Conservation (phyloP, 305 asterid species). For the Fraxinus greggii region DNA sequence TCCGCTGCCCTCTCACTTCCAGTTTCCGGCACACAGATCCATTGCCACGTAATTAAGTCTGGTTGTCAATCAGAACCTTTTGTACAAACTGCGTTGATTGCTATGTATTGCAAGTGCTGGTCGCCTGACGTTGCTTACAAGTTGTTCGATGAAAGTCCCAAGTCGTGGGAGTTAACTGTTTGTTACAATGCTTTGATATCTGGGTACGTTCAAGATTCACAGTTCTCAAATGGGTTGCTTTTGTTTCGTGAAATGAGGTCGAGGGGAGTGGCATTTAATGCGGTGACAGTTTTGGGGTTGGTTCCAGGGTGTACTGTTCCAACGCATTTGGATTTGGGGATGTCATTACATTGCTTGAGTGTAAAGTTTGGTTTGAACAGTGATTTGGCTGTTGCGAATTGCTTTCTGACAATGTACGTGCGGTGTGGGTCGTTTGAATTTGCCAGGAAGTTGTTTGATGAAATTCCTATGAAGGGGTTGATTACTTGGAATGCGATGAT, state of each 20-base stretch:
- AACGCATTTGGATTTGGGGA: slow-evolving; percentile 50
- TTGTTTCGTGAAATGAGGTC: slow-evolving; percentile 59
- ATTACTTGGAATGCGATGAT: slow-evolving; percentile 96
- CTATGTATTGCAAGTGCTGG: slow-evolving; percentile 51
- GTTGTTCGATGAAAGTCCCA: slow-evolving; percentile 76
- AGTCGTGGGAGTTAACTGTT: slow-evolving; percentile 43
- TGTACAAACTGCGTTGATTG: slow-evolving; percentile 69
- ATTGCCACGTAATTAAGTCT: slow-evolving; percentile 64
- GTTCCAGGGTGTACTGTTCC: slow-evolving; percentile 60
- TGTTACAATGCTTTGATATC: slow-evolving; percentile 81
- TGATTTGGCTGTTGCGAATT: slow-evolving; percentile 60
- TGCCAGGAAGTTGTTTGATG: slow-evolving; percentile 60
- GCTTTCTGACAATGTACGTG: slow-evolving; percentile 76
- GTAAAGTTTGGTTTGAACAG: slow-evolving; percentile 43
- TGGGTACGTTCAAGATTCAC: slow-evolving; percentile 46
- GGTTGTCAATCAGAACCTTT: slow-evolving; percentile 78
- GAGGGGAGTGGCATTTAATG: slow-evolving; percentile 32
- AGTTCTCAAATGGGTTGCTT: slow-evolving; percentile 39
- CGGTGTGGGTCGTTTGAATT: slow-evolving; percentile 53
- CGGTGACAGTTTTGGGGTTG: slow-evolving; percentile 71
- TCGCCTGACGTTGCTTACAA: slow-evolving; percentile 38
- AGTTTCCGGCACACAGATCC: slow-evolving; percentile 52
- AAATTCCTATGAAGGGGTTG: slow-evolving; percentile 47
- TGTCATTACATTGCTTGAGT: slow-evolving; percentile 57
- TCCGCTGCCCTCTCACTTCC: slow-evolving; percentile 58